These are phyloP conservation scores for Lodderomyces theae DNA, from an alignment of 1,139 yeast genomes.

Conservation along the genomic window DNA sequence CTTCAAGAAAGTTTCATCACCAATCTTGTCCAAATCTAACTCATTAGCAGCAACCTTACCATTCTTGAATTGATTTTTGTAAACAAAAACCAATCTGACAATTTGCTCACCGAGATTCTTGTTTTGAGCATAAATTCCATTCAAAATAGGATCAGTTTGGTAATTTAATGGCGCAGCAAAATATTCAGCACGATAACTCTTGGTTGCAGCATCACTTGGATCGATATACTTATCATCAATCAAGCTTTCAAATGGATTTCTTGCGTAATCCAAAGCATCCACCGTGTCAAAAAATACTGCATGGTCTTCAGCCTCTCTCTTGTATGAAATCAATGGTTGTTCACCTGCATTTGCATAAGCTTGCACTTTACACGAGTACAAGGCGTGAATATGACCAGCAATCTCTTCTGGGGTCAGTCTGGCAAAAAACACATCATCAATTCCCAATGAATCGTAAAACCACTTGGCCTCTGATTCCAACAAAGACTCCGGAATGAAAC, in stretches of 20 bases:
- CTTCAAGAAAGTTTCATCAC: slow-evolving; percentile 76
- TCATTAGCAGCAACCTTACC: slow-evolving; percentile 35
- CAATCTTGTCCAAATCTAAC: slow-evolving; percentile 60
- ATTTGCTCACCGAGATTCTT: slow-evolving; percentile 44
- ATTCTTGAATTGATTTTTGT: slow-evolving; percentile 62
- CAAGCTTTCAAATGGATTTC: slow-evolving; percentile 55
- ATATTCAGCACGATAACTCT: slow-evolving; percentile 73
- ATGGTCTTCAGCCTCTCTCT: slow-evolving; percentile 76
- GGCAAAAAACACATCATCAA: slow-evolving; percentile 90
- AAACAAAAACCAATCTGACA: slow-evolving; percentile 81
- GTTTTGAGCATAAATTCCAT: slow-evolving; percentile 40
- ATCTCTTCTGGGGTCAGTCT: slow-evolving; percentile 78
- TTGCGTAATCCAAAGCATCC: slow-evolving; percentile 30
- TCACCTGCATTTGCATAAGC: slow-evolving; percentile 53
- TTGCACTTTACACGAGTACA: slow-evolving; percentile 90
- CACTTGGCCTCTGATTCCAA: slow-evolving; percentile 86
- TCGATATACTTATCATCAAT: slow-evolving; percentile 82
- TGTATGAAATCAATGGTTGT: slow-evolving; percentile 64
- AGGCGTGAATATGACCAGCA: slow-evolving; percentile 78
- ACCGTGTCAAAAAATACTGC: slow-evolving; percentile 88
- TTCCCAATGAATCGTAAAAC: slow-evolving; percentile 86
- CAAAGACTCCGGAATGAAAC: slow-evolving; percentile 83
- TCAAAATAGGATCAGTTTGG: slow-evolving; percentile 44
- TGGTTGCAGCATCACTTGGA: slow-evolving; percentile 41
- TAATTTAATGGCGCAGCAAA: slow-evolving; percentile 68